Evolutionary conservation across 2,329 filamentous ascomycete genomes (phyloP), one percentile per base, ranked within the genome.

Genomic region (Cadophora luteo-olivacea): DNA sequence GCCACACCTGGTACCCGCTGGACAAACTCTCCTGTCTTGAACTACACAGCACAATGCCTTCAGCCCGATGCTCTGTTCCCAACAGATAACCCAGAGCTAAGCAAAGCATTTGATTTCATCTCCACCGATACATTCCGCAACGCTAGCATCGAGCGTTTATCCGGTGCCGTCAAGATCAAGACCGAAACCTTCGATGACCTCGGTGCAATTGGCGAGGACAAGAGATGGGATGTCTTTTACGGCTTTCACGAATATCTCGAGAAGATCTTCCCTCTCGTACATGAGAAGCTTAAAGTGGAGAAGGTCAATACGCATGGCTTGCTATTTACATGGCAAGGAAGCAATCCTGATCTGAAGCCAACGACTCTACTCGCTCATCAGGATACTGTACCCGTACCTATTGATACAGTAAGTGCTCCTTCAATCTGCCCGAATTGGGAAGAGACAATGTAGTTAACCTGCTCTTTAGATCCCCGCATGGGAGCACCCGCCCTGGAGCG

Each of bases 401-500:
- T 22, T 5, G 65, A 67, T 22, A 67, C 58, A n/a, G 58, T 66
- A n/a, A 61, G 54, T 48, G 2, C 11, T 61, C 41, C 16, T 49
- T 22, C 19, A 4, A 22, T 1, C 1, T 7, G 22, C 45, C n/a
- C 9, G 8, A 8, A 49, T 8, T 7, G 5, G 6, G 22, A 22
- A 49, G 6, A 49, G 7, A 49, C 4, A 22, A 49, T 22, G 11
- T 49, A 61, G 24, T 65, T 61, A 24, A 5, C 6, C 41, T 14
- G 16, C 41, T 68, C 68, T 19, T 77, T 80, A 8, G 78, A 64
- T 54, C 38, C 48, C 79, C 24, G 80, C 81, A 66, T 87, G 85
- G 85, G 85, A 82, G 1, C 81, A 86, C 65, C 84, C 84, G 4
- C 85, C 85, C 1, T 87, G 84, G 71, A 55, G 38, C 5, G 84